Evolutionary conservation across 2,329 filamentous ascomycete species (phyloP).

Genomic region (Fonsecaea nubica): DNA sequence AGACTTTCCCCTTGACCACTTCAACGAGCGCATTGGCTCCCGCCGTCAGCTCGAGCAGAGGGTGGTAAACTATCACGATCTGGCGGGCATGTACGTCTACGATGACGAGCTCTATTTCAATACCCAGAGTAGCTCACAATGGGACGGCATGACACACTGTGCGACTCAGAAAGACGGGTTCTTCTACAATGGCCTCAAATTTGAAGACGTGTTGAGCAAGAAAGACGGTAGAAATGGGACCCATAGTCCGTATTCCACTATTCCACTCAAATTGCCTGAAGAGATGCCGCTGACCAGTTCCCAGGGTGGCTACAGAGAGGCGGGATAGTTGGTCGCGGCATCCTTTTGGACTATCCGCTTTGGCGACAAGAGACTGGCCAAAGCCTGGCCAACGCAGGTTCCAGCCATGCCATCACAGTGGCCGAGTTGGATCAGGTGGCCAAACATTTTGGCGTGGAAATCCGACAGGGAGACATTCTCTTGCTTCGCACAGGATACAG

Average conservation of each 20-base stretch:
- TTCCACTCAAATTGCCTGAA: neutral
- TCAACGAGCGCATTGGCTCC: neutral
- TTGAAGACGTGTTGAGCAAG: neutral
- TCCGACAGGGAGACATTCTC: conserved; percentile 68
- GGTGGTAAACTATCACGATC: neutral
- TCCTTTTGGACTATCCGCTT: conserved; percentile 49
- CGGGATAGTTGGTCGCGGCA: conserved; percentile 50
- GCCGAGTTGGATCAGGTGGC: conserved; percentile 40
- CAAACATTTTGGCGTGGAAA: conserved; percentile 58
- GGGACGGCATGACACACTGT: conserved; percentile 8
- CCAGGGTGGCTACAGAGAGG: conserved; percentile 29
- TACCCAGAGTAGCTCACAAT: conserved; percentile 8
- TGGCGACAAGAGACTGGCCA: conserved; percentile 39
- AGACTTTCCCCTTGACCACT: conserved; percentile 1
- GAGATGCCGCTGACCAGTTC: neutral
- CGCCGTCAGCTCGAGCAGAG: conserved; percentile 1
- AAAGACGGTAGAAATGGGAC: neutral
- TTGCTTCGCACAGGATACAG: conserved; percentile 70
- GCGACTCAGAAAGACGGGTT: neutral
- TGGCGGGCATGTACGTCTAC: conserved; percentile 2
- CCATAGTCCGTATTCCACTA: neutral
- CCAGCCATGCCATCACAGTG: conserved; percentile 1
- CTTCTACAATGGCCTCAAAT: conserved; percentile 5
- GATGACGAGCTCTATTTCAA: conserved; percentile 11
- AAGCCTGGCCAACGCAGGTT: neutral